These are phyloP conservation scores for Talaromyces sp. DNA, from an alignment of 2,329 filamentous ascomycete genomes.

Conservation along the genomic window DNA sequence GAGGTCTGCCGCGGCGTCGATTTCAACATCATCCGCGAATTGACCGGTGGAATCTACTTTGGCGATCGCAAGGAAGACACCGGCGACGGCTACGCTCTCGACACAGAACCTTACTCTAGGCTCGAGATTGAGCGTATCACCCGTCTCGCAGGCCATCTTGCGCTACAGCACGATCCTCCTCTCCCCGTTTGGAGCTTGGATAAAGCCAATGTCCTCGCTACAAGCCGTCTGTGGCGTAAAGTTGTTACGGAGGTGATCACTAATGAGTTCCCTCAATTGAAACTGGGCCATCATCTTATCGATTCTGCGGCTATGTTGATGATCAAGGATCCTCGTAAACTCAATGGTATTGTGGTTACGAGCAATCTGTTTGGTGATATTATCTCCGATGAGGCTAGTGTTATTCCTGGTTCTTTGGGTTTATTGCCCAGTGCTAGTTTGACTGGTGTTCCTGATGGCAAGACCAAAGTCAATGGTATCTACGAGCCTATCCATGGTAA, in stretches of 20 bases:
- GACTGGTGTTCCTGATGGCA: conserved; percentile 78
- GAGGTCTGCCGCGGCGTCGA: conserved; percentile 80
- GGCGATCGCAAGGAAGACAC: conserved; percentile 74
- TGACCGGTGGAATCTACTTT: conserved; percentile 94
- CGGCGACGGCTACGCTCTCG: conserved; percentile 69
- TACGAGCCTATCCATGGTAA: conserved; percentile 96
- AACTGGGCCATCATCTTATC: conserved; percentile 84
- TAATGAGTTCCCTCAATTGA: conserved; percentile 81
- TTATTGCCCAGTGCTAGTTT: conserved; percentile 83
- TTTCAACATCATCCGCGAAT: conserved; percentile 86
- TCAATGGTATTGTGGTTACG: conserved; percentile 89
- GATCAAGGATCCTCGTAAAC: conserved; percentile 81
- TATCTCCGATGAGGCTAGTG: conserved; percentile 88
- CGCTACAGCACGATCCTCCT: conserved; percentile 69
- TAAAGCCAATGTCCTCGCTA: conserved; percentile 95
- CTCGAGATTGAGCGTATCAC: conserved; percentile 84
- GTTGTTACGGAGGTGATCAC: conserved; percentile 78
- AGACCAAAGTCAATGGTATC: conserved; percentile 81
- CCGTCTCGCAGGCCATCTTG: conserved; percentile 73
- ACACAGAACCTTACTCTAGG: conserved; percentile 82
- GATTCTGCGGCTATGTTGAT: conserved; percentile 97
- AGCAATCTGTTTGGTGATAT: conserved; percentile 96
- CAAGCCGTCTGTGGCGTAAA: conserved; percentile 82
- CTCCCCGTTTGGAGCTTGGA: conserved; percentile 80
- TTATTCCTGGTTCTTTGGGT: conserved; percentile 86